Evolutionary conservation across 352 stramenopile species (phyloP).

Genomic region (Phytophthora podocarpi): DNA sequence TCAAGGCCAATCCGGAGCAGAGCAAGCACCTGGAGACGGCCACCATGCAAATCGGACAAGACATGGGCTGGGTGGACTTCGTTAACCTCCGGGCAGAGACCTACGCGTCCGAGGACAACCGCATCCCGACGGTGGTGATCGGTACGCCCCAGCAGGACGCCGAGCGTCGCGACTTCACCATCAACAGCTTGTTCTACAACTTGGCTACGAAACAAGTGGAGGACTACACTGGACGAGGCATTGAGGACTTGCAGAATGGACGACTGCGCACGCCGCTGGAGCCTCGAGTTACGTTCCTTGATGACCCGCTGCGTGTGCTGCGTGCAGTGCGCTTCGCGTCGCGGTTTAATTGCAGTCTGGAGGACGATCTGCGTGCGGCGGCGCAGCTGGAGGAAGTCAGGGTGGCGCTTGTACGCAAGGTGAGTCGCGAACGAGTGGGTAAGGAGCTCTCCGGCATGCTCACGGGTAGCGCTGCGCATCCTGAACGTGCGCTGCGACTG

Average conservation of each 20-base stretch:
- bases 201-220: conserved; percentile 93
- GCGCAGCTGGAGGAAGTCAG: conserved; percentile 57
- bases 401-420: conserved; percentile 72
- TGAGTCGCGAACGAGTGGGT: conserved; percentile 79
- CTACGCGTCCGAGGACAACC: conserved; percentile 87
- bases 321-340: conserved; percentile 96
- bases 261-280: conserved; percentile 95
- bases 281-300: conserved; percentile 94
- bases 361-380: conserved; percentile 81
- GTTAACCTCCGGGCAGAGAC: conserved; percentile 97
- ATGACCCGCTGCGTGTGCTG: conserved; percentile 97
- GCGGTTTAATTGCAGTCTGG: conserved; percentile 93
- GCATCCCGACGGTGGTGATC: conserved; percentile 70
- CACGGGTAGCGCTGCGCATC: conserved; percentile 64
- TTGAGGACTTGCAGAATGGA: conserved; percentile 91
- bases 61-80: conserved; percentile 94
- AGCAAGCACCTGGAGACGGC: conserved; percentile 99
- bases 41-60: conserved; percentile 94
- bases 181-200: conserved; percentile 99
- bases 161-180: conserved; percentile 96
- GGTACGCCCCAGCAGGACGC: conserved; percentile 90
- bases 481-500: conserved; percentile 56
- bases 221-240: conserved; percentile 92
- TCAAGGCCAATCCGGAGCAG: conserved; percentile 91
- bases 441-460: conserved; percentile 79